Evolutionary conservation across 257 asterid genomes (phyloP), one percentile per base, ranked within the genome.

Genomic region (Parsonsia alboflavescens): DNA sequence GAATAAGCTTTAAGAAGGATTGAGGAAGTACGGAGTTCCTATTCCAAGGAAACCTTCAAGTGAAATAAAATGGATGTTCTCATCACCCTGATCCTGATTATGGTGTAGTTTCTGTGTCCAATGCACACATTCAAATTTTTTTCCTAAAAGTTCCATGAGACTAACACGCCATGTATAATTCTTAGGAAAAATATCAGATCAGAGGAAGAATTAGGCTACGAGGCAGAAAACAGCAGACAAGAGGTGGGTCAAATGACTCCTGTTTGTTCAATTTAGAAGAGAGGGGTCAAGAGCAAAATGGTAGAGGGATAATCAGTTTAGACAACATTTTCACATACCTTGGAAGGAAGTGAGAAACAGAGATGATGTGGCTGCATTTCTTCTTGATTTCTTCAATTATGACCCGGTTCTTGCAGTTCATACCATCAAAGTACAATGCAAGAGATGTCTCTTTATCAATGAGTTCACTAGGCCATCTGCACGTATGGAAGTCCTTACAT

Each of bases 281-380:
- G 39, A 33, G n/a, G n/a, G n/a, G 49, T 24, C 21, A 57, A 17
- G 7, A 57, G 49, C 33, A 74, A 68, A n/a, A 68, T 9, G 6
- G 11, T 52, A 67, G 13, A 67, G 64, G 15, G 24, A 24, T 74
- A 50, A 64, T 59, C 61, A 66, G 26, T 66, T 81, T 59, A 70
- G 49, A 39, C 61, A 39, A 21, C 21, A 26, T 15, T 26, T 72
- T 59, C 58, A 80, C 96, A 71, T 36, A 88, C 98, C 98, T 88
- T 1, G 98, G 98, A 73, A 92, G 81, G 79, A 92, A 90, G 88
- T 92, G 98, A 64, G 98, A 92, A 77, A 90, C 88, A 13, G 93
- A 86, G 70, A 92, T 84, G 76, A 92, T 80, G 58, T 82, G 86
- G 70, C 80, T 83, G 88, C 97, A 86, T 69, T 76, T 85, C 82